Percentiles rank a stretch among this genome's conserved stretches.
These are phyloP conservation scores for Quercus gilva DNA, from an alignment of 306 rosid species.

Conservation along the genomic window DNA sequence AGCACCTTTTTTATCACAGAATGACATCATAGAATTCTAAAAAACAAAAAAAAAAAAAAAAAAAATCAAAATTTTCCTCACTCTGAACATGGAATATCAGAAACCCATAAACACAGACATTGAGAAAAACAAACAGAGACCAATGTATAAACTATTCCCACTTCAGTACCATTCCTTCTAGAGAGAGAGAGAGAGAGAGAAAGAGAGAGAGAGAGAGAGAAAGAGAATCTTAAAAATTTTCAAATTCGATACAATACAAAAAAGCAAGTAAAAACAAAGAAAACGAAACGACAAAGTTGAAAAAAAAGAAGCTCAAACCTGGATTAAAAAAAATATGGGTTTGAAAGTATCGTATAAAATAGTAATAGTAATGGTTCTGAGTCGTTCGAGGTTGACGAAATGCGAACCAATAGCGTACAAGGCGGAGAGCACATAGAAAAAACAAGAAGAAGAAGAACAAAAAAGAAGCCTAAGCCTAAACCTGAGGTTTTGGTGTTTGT, in stretches of 20 bases:
- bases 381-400: slow-evolving; percentile 36
- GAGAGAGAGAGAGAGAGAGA: no score
- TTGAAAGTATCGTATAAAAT: no score
- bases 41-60: not conserved
- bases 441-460: not conserved
- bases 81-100: slow-evolving; percentile 18
- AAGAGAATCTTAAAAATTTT: slow-evolving; percentile 38
- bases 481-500: slow-evolving; percentile 27
- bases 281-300: slow-evolving; percentile 44
- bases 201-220: slow-evolving; percentile 17
- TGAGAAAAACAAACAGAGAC: not conserved
- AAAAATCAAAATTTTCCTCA: slow-evolving; percentile 1
- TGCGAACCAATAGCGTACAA: slow-evolving; percentile 33
- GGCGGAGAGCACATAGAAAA: slow-evolving; percentile 14
- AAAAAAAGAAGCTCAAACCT: slow-evolving; percentile 19
- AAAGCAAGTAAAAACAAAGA: slow-evolving; percentile 16
- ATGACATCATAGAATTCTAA: slow-evolving; percentile 6
- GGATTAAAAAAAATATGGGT: slow-evolving; percentile 8
- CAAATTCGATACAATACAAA: slow-evolving; percentile 30
- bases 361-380: no score
- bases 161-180: slow-evolving; percentile 11
- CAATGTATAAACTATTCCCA: slow-evolving; percentile 3
- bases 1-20: not conserved
- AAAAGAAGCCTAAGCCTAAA: slow-evolving; percentile 33
- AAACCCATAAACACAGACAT: slow-evolving; percentile 1